These are phyloP conservation scores for Aquilaria malaccensis DNA, from an alignment of 345 rosid genomes.

Conservation along the genomic window DNA sequence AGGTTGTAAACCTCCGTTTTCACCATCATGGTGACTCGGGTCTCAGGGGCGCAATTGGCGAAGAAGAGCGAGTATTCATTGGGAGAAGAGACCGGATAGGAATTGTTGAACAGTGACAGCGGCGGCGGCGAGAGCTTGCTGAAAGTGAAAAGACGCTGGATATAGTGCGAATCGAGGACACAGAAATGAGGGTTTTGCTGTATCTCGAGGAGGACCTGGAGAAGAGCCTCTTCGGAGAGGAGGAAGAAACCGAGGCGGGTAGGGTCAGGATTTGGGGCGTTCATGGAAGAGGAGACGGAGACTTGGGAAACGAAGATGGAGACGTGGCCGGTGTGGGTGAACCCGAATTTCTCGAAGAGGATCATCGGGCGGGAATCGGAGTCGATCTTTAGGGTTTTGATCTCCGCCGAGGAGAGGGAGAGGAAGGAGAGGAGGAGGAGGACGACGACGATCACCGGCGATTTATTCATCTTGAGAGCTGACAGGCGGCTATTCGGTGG, in stretches of 20 bases:
- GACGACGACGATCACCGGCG: slow-evolving; percentile 23
- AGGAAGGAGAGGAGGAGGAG: slow-evolving; percentile 23
- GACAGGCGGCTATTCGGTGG: neutral
- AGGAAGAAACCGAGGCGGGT: slow-evolving; percentile 92
- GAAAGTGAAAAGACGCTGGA: slow-evolving; percentile 58
- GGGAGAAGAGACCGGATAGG: slow-evolving; percentile 62
- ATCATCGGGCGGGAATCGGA: slow-evolving; percentile 85
- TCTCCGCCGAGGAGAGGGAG: slow-evolving; percentile 46
- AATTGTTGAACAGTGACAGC: slow-evolving; percentile 42
- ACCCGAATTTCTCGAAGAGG: slow-evolving; percentile 93
- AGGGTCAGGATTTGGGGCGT: slow-evolving; percentile 41
- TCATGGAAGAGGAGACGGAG: slow-evolving; percentile 40
- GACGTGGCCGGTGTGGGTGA: slow-evolving; percentile 80
- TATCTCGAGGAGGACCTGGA: slow-evolving; percentile 75
- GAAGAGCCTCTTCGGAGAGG: slow-evolving; percentile 81
- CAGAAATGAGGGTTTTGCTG: slow-evolving; percentile 75
- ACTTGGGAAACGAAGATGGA: slow-evolving; percentile 56
- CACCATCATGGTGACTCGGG: slow-evolving; percentile 78
- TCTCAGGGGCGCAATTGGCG: slow-evolving; percentile 79
- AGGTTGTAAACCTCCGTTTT: slow-evolving; percentile 66
- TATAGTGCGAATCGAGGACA: slow-evolving; percentile 74
- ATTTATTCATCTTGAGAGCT: slow-evolving; percentile 33
- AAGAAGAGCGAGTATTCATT: slow-evolving; percentile 87
- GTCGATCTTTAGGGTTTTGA: slow-evolving; percentile 52
- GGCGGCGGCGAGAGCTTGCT: slow-evolving; percentile 83